Conservation (phyloP, 768 basidiomycete genomes). For the Dacryopinax spathularia region DNA sequence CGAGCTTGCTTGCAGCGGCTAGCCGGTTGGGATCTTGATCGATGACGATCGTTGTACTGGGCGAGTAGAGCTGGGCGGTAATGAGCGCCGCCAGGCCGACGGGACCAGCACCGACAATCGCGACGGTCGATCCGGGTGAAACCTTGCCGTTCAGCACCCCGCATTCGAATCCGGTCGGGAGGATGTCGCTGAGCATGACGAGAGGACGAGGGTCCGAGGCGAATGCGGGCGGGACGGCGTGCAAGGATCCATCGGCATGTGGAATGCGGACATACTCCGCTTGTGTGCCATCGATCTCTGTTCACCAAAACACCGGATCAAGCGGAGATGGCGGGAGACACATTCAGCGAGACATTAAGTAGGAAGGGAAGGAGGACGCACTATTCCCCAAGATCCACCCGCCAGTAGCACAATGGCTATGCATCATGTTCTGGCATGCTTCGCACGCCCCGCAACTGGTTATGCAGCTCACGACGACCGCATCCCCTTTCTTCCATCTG, state of each 20-base stretch:
- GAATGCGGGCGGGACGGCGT: neutral
- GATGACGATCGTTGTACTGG: neutral
- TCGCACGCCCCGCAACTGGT: neutral
- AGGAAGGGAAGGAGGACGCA: neutral
- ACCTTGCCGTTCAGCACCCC: neutral
- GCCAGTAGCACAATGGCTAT: neutral
- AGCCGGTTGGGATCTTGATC: neutral
- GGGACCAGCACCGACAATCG: neutral
- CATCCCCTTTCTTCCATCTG: neutral
- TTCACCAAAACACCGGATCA: too few relatives aligned
- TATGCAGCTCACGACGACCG: neutral
- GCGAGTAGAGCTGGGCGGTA: neutral
- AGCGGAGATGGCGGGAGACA: neutral
- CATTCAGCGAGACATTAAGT: neutral
- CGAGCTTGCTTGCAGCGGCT: neutral
- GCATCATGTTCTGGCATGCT: neutral
- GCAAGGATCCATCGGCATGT: neutral
- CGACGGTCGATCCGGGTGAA: neutral
- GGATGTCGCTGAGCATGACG: neutral
- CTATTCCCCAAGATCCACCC: neutral
- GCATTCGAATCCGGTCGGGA: neutral
- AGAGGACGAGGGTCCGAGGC: neutral
- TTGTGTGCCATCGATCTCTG: neutral
- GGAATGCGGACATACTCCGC: neutral
- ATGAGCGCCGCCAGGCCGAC: neutral